These are phyloP conservation scores for Phytophthora nicotianae DNA, from an alignment of 352 stramenopile species.

Conservation along the genomic window DNA sequence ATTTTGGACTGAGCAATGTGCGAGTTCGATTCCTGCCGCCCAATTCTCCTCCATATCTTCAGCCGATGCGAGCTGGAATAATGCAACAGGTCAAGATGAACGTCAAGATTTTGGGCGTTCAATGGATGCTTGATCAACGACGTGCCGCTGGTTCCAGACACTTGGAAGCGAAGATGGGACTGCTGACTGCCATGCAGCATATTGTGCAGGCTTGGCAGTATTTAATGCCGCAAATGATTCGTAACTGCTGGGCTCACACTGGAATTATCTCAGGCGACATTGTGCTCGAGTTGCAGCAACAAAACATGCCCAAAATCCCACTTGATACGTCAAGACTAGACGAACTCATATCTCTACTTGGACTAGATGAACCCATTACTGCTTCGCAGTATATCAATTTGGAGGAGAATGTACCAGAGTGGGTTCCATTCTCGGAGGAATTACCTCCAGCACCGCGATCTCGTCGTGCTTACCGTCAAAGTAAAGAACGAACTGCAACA, in stretches of 20 bases:
- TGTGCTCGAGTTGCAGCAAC: conserved; percentile 10
- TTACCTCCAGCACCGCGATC: conserved; percentile 19
- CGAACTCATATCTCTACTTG: conserved; percentile 13
- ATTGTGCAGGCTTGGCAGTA: conserved; percentile 24
- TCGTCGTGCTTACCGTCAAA: conserved; percentile 10
- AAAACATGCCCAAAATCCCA: conserved; percentile 4
- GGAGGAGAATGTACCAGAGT: conserved; percentile 25
- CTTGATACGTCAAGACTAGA: conserved; percentile 19
- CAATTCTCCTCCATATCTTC: conserved; percentile 12
- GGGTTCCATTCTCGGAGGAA: conserved; percentile 15
- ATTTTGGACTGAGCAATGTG: conserved; percentile 20
- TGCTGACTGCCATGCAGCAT: conserved; percentile 24
- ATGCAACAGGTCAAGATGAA: conserved; percentile 22
- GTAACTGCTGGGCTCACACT: conserved; percentile 22
- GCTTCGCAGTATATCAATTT: conserved; percentile 19
- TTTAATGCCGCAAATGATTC: conserved; percentile 7
- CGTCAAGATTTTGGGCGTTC: conserved; percentile 18
- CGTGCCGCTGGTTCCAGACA: conserved; percentile 6
- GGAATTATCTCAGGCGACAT: conserved; percentile 21
- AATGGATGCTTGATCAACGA: conserved; percentile 31
- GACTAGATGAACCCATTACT: conserved; percentile 12
- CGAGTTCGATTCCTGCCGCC: conserved; percentile 14
- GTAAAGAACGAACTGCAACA: neutral
- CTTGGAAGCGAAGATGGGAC: conserved; percentile 13
- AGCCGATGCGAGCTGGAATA: conserved; percentile 27